Evolutionary conservation across 2,329 filamentous ascomycete species (phyloP), one percentile per base, ranked within the genome.

Genomic region (Magnaporthiopsis poae): DNA sequence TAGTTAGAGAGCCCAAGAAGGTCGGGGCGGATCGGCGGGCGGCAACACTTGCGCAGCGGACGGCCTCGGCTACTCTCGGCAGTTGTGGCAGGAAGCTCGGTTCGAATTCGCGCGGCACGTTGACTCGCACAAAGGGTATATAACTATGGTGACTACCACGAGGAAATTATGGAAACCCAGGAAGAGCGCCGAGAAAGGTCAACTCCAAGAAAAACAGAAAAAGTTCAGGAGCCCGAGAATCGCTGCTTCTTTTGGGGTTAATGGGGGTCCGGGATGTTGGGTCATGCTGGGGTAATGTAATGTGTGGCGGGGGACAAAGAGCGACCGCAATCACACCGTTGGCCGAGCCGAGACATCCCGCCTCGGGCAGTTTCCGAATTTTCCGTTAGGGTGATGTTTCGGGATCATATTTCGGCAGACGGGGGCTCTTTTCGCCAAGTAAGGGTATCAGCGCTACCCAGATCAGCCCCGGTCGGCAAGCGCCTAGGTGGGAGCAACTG

Each of bases 341-440:
- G 65, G 65, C 65, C 67, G 63, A 67, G 18, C 15, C 46, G 46
- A 56, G 9, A 13, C 61, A 27, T 27, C 27, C 27, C 27, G 33
- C 33, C 61, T 15, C 18, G 25, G 60, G 12, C 27, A 15, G 12
- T 33, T 33, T 39, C 61, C 61, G 61, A 33, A 12, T 39, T 62
- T 21, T 18, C 60, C 31, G 60, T 27, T 61, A 27, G 18, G 18
- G 31, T 31, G 31, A 31, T 7, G 31, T 31, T 31, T 66, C 65
- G 65, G 65, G 63, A 66, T 52, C 29, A 60, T 36, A 25, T 31
- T 27, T 63, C 65, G 65, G 65, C 65, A 66, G 64, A 65, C 60
- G 13, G 29, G n/a, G 21, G 35, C 62, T 52, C 31, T 27, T 11
- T 62, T 62, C 61, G 61, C 33, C 61, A 62, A 62, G 61, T 62